Conservation (phyloP, 805 yeast genomes). For the Candida gorgasii region DNA sequence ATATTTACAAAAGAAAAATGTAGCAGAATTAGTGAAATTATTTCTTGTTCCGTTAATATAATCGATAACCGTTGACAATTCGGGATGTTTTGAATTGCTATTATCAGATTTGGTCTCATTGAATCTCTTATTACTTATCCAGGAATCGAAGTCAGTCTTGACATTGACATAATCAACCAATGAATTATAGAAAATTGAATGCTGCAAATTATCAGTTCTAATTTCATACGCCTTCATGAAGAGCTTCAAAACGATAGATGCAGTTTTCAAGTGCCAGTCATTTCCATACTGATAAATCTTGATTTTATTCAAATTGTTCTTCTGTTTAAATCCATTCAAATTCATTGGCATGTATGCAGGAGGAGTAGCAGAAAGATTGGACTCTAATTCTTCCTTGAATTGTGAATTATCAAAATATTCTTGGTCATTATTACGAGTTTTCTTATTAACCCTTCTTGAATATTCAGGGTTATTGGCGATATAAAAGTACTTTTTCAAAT, state of each 20-base stretch:
- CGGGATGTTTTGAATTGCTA: constrained; percentile 21
- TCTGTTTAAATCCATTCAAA: constrained; percentile 15
- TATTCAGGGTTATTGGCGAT: constrained; percentile 29
- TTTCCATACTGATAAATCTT: constrained; percentile 63
- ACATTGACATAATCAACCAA: constrained; percentile 79
- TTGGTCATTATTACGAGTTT: constrained; percentile 5
- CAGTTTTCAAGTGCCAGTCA: constrained; percentile 80
- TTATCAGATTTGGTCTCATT: constrained; percentile 10
- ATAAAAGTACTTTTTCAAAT: constrained; percentile 56
- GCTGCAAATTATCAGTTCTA: constrained; percentile 25
- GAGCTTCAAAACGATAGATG: constrained; percentile 57
- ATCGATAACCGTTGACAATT: constrained; percentile 44
- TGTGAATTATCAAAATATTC: constrained; percentile 25
- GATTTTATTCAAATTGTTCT: constrained; percentile 33
- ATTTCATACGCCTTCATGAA: constrained; percentile 55
- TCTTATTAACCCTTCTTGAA: constrained; percentile 10
- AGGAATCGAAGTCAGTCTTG: constrained; percentile 76
- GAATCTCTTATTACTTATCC: constrained; percentile 56
- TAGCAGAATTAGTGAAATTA: constrained; percentile 22
- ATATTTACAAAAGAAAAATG: constrained; percentile 72
- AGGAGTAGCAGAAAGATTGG: constrained; percentile 9
- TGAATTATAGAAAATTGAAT: constrained; percentile 68
- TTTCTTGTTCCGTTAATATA: constrained; percentile 46
- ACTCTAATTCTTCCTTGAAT: constrained; percentile 21
- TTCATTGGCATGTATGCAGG: constrained; percentile 10